These are phyloP conservation scores for Asterophora lycoperdoides DNA, from an alignment of 768 basidiomycete genomes.

Conservation along the genomic window DNA sequence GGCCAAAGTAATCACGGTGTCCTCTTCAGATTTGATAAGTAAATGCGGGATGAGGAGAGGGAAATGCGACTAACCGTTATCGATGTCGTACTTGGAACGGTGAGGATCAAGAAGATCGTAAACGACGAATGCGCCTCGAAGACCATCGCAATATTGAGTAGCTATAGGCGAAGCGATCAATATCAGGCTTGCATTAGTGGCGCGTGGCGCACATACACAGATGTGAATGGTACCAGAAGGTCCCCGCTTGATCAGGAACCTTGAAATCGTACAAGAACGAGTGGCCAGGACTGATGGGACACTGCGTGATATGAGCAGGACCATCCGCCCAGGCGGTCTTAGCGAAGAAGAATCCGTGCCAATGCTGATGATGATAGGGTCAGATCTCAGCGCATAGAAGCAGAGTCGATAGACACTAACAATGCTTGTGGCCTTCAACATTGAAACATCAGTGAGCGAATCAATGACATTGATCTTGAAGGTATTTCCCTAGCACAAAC, in stretches of 20 bases:
- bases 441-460: constrained; percentile 40
- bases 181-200: too few relatives aligned
- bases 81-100: neutral
- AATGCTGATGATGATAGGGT: constrained; percentile 30
- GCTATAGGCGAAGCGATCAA: too few relatives aligned
- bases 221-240: constrained; percentile 7
- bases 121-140: neutral
- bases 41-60: neutral
- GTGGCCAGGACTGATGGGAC: constrained; percentile 36
- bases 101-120: neutral
- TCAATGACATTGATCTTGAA: constrained; percentile 48
- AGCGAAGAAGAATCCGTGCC: constrained; percentile 40
- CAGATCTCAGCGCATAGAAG: too few relatives aligned
- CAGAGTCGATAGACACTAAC: constrained; percentile 26
- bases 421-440: constrained; percentile 48
- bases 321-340: constrained; percentile 39
- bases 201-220: neutral
- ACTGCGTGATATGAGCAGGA: constrained; percentile 35
- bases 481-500: constrained; percentile 31
- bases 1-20: constrained; percentile 1
- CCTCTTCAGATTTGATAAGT: neutral
- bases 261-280: constrained; percentile 34
- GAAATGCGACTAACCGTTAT: neutral
- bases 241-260: constrained; percentile 2
- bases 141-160: neutral